Evolutionary conservation across 768 basidiomycete genomes (phyloP), one percentile per base, ranked within the genome.

Genomic region (Naematelia encephala): DNA sequence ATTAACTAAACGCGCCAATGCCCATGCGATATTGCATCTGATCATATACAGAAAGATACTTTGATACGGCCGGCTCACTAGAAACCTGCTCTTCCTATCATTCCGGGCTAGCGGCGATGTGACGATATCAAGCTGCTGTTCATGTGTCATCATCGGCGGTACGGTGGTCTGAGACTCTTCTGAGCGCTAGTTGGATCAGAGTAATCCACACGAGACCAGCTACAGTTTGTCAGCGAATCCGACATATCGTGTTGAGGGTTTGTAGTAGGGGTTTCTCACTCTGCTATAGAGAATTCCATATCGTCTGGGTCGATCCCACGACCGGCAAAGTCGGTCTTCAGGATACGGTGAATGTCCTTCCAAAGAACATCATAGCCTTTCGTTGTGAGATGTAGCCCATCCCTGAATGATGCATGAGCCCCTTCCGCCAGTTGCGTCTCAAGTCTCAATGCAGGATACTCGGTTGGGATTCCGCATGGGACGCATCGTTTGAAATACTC

Each of bases 301-400:
- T 68, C 61, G n/a, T 68, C 64, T 56, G 59, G 68, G 43, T 72
- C 69, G 22, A 75, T 52, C 1, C 69, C 74, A 13, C 66, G 56
- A 25, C 61, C 63, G 30, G 63, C 59, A 59, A 67, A 71, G 8
- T 65, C 39, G 1, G 57, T 60, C 3, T 67, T 56, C 34, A 73
- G 48, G 16, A 65, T 34, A 21, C 52, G 26, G 5, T 22, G 14
- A n/a, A 66, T 39, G n/a, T 50, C 29, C 12, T 53, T 28, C 64
- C 62, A 68, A 0, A 89, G 69, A 68, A 89, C 87, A 74, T 81
- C 73, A 66, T 92, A 92, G n/a, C 89, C 92, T 1, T 77, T 81
- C 14, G 75, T 80, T 54, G 83, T 89, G 67, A 91, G 76, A 75
- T 96, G 92, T 54, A 94, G 76, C 1, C 92, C 92, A 71, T 96